phyloP scores from a whole-genome alignment of 768 basidiomycete species.

The Russula sp. region DNA sequence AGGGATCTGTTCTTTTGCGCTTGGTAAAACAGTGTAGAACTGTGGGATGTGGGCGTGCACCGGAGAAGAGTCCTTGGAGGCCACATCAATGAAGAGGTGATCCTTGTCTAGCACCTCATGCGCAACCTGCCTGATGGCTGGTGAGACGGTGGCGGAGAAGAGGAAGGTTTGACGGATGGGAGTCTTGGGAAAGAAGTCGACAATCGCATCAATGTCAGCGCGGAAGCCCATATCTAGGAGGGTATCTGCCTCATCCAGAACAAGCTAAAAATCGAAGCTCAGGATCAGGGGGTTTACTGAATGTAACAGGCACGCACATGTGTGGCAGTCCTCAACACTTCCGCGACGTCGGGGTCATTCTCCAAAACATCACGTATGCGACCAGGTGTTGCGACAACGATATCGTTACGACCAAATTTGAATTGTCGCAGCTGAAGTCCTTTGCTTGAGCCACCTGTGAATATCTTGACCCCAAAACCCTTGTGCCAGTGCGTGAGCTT shows the following conservation, averaged over 20 bases:
- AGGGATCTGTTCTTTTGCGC: conserved; percentile 65
- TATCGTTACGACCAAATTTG: conserved; percentile 61
- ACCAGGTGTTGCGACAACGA: conserved; percentile 90
- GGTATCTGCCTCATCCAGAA: conserved; percentile 92
- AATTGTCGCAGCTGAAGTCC: conserved; percentile 64
- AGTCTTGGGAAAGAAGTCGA: conserved; percentile 53
- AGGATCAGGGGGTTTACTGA: conserved; percentile 16
- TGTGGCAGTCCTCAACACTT: conserved; percentile 52
- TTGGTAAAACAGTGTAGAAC: conserved; percentile 71
- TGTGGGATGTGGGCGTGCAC: conserved; percentile 78
- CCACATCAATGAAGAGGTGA: conserved; percentile 72
- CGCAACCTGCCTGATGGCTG: conserved; percentile 68
- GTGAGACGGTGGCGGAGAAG: conserved; percentile 85
- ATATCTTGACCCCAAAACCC: conserved; percentile 65
- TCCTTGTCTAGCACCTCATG: conserved; percentile 53
- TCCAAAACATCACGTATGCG: conserved; percentile 71
- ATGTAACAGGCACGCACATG: conserved; percentile 45
- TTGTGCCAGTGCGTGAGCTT: conserved; percentile 59
- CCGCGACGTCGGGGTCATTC: conserved; percentile 53
- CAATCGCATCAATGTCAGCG: conserved; percentile 75
- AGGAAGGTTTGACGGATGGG: conserved; percentile 85
- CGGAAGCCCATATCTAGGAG: conserved; percentile 92
- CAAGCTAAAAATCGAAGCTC: conserved; percentile 50
- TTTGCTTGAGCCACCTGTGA: conserved; percentile 76
- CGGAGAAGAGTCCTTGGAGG: conserved; percentile 56